Base-by-base conservation (phyloP, 805 yeast species). In the Pichia nanzhaoensis region DNA sequence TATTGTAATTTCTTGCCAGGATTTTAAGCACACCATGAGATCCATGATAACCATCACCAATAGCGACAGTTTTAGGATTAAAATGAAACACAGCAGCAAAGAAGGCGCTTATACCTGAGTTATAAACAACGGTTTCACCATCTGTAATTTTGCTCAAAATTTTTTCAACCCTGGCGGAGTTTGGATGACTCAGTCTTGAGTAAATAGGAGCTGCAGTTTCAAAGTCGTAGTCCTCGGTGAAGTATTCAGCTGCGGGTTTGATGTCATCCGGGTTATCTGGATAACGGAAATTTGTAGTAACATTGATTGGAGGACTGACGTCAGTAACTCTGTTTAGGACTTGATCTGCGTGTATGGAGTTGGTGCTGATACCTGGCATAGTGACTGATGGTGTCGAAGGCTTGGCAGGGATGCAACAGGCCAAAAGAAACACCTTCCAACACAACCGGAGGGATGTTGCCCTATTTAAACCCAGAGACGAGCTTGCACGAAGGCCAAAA, bases 11-110 rank as follows among this genome's bases (percentile, higher is more conserved):
- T 52, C 95, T 73, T 10, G 76, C 64, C 53, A 82, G 70, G 13
- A 89, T 68, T 32, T 78, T 68, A 3, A 82, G 75, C 45, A 86
- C 78, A 6, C 84, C 86, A 47, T 77, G 85, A 51, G 84, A 77
- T 3, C 98, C 98, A 58, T 85, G 95, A 62, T 90, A 90, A 5
- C 91, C 86, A 31, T 82, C 77, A 4, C 84, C 93, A 53, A 87
- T 75, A 24, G 86, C 83, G 24, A 90, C 64, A 14, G 55, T 54
- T 55, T 82, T 84, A 1, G 97, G 97, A 53, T 83, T 80, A 54
- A 68, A 72, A 52, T 80, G 73, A 31, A 82, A 75, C 60, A 90
- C 63, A 2, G 84, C 76, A 0, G 88, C 97, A 55, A 72, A 76
- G 60, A 84, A 86, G 0, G 97, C 95, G 40, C 88, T 71, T 27